A percentile compares a stretch with the other conserved stretches of the same genome.
Conservation (phyloP, 306 rosid genomes). For the barrel medic (Medicago truncatula) region DNA sequence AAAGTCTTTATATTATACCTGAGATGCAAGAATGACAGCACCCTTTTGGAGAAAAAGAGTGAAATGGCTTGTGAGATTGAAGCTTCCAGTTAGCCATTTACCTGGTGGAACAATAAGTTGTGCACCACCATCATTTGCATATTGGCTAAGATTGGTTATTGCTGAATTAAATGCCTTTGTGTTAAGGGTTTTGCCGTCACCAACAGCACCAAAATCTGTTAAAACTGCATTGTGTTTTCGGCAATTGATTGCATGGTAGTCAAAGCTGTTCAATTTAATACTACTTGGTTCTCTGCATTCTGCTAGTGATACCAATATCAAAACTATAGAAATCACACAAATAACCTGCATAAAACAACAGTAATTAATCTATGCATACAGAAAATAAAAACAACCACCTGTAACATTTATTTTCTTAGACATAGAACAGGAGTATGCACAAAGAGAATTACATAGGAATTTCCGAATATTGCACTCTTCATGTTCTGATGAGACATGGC, state of each 20-base stretch:
- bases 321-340: constrained; percentile 16
- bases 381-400: neutral
- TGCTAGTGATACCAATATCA: constrained; percentile 38
- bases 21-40: constrained; percentile 67
- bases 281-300: constrained; percentile 30
- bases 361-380: neutral
- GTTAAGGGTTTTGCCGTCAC: constrained; percentile 77
- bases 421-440: no score
- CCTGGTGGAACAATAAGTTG: constrained; percentile 71
- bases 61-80: constrained; percentile 84
- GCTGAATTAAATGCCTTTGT: constrained; percentile 69
- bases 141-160: constrained; percentile 50
- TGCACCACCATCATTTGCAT: constrained; percentile 66
- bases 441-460: no score
- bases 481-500: no score
- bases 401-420: neutral
- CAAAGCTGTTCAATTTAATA: neutral
- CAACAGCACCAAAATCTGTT: no score
- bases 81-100: constrained; percentile 81
- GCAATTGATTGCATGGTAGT: constrained; percentile 51
- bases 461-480: no score
- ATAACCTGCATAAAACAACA: constrained; percentile 17
- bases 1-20: constrained; percentile 46
- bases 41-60: constrained; percentile 72
- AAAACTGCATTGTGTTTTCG: constrained; percentile 64